Evolutionary conservation across 2,329 filamentous ascomycete species (phyloP).

Genomic region (Alternaria postmessia): DNA sequence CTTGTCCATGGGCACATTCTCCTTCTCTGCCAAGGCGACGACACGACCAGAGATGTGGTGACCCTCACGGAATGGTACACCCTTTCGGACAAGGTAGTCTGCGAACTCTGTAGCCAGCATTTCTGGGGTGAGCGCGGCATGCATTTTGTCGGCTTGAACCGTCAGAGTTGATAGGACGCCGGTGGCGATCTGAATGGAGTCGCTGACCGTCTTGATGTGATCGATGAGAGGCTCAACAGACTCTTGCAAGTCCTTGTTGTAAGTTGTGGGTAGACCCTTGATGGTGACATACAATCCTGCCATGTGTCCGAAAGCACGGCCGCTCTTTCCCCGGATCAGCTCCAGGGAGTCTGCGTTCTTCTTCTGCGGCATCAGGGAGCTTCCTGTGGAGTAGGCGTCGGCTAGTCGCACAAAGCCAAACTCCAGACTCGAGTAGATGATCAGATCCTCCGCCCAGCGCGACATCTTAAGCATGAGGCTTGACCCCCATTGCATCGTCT

Average conservation of each 20-base stretch:
- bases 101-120: conserved; percentile 81
- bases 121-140: conserved; percentile 77
- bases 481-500: conserved; percentile 80
- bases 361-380: conserved; percentile 82
- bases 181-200: conserved; percentile 83
- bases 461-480: conserved; percentile 82
- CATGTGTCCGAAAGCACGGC: conserved; percentile 81
- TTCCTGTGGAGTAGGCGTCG: conserved; percentile 82
- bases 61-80: conserved; percentile 80
- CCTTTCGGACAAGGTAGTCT: conserved; percentile 70
- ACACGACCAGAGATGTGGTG: conserved; percentile 79
- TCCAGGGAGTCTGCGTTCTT: conserved; percentile 81
- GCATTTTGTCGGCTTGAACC: conserved; percentile 77
- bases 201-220: conserved; percentile 79
- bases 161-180: conserved; percentile 79
- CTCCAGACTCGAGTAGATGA: conserved; percentile 79
- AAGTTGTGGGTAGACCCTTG: conserved; percentile 79
- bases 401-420: conserved; percentile 79
- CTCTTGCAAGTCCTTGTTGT: conserved; percentile 95
- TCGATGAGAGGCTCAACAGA: conserved; percentile 86
- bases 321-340: conserved; percentile 78
- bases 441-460: conserved; percentile 84
- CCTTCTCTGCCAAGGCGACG: conserved; percentile 75
- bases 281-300: conserved; percentile 79
- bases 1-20: conserved; percentile 73